A percentile compares a stretch with the other conserved stretches of the same genome.
Conservation (phyloP, 345 rosid species). For the Linum trigynum region DNA sequence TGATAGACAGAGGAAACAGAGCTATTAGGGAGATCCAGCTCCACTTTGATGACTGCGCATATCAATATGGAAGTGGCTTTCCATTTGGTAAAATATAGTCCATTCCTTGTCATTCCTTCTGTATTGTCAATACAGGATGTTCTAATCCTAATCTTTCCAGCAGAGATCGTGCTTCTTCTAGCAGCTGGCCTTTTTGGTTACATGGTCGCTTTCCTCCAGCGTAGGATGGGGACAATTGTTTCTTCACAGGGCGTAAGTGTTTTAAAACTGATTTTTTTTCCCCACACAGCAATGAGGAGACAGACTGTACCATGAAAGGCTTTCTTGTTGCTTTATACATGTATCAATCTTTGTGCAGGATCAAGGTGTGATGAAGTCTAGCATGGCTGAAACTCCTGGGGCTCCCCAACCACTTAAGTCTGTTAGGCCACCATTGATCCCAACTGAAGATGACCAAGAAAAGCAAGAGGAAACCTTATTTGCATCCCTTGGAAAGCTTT, state of each 20-base stretch:
- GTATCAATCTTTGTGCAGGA: slow-evolving; percentile 34
- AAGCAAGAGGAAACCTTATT: slow-evolving; percentile 73
- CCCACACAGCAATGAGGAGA: no score
- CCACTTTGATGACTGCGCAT: slow-evolving; percentile 96
- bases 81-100: slow-evolving; percentile 54
- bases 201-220: slow-evolving; percentile 90
- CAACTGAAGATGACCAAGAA: slow-evolving; percentile 51
- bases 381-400: slow-evolving; percentile 15
- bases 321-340: not conserved
- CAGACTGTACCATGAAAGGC: not conserved
- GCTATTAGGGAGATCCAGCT: slow-evolving; percentile 97
- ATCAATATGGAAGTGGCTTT: slow-evolving; percentile 90
- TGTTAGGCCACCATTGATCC: slow-evolving; percentile 68
- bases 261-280: not conserved
- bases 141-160: slow-evolving; percentile 20
- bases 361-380: slow-evolving; percentile 22
- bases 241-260: slow-evolving; percentile 60
- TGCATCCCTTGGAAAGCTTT: slow-evolving; percentile 50
- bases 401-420: slow-evolving; percentile 51
- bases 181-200: slow-evolving; percentile 94
- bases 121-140: slow-evolving; percentile 1
- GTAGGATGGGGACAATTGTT: slow-evolving; percentile 54
- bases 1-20: slow-evolving; percentile 85
- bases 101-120: not conserved
- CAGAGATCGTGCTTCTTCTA: slow-evolving; percentile 90